Conservation (phyloP, 768 basidiomycete species). For the Cystoderma amianthinum region DNA sequence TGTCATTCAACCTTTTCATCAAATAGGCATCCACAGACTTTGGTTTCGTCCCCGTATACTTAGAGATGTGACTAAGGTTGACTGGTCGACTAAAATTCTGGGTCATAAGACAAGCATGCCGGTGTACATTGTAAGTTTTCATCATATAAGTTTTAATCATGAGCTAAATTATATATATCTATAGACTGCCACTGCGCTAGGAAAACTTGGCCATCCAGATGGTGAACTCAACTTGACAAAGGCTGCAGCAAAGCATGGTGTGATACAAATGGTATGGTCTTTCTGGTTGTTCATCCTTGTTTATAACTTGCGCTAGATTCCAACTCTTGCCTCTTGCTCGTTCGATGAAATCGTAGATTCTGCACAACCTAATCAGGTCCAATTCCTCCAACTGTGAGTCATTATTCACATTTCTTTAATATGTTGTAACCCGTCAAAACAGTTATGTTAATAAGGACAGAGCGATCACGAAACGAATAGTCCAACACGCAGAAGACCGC, state of each 20-base stretch:
- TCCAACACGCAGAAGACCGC: conserved; percentile 84
- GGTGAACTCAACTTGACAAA: conserved; percentile 89
- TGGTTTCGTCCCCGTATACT: conserved; percentile 91
- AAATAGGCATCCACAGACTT: conserved; percentile 34
- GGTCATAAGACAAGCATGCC: conserved; percentile 74
- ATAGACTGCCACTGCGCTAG: conserved; percentile 75
- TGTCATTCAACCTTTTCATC: neutral
- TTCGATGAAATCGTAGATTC: conserved; percentile 95
- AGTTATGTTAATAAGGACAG: conserved; percentile 93
- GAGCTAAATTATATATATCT: neutral
- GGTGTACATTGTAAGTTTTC: conserved; percentile 34
- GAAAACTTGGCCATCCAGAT: conserved; percentile 93
- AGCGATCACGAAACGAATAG: conserved; percentile 74
- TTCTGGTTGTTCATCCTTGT: neutral
- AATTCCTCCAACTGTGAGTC: conserved; percentile 76
- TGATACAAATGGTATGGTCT: conserved; percentile 40
- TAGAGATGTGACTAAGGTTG: conserved; percentile 79
- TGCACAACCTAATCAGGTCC: conserved; percentile 69
- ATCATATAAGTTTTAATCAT: neutral
- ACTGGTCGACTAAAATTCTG: conserved; percentile 79
- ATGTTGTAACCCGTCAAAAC: conserved; percentile 1
- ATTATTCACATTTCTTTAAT: neutral
- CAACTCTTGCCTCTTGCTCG: conserved; percentile 90
- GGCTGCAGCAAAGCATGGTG: conserved; percentile 67
- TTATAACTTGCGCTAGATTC: conserved; percentile 50